A percentile compares a stretch with the other conserved stretches of the same genome.
These are phyloP conservation scores for Candida awuae DNA, from an alignment of 805 yeast species.

Conservation along the genomic window DNA sequence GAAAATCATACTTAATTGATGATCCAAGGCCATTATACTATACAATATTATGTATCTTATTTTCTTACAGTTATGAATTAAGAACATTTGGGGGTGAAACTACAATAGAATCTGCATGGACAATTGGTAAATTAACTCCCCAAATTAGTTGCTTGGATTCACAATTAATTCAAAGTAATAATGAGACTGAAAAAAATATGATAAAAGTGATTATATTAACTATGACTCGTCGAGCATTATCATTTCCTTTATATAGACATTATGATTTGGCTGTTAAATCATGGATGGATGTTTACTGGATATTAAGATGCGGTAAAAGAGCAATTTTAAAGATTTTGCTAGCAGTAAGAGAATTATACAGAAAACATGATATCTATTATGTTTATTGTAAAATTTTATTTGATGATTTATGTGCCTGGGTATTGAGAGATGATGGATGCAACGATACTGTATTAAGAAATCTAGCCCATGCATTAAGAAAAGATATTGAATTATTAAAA, in stretches of 20 bases:
- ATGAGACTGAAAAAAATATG: conserved; percentile 27
- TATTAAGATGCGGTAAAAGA: conserved; percentile 63
- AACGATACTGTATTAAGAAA: conserved; percentile 51
- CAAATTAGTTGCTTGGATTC: conserved; percentile 68
- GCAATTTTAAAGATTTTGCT: conserved; percentile 53
- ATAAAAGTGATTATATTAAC: conserved; percentile 52
- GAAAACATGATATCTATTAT: conserved; percentile 78
- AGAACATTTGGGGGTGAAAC: conserved; percentile 65
- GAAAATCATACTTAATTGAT: conserved; percentile 48
- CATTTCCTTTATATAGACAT: conserved; percentile 74
- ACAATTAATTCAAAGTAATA: conserved; percentile 35
- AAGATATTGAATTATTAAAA: conserved; percentile 30
- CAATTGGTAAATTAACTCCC: conserved; percentile 79
- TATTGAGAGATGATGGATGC: conserved; percentile 47
- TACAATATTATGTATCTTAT: conserved; percentile 58
- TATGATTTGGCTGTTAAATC: conserved; percentile 50
- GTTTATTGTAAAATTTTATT: conserved; percentile 72
- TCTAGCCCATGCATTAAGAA: conserved; percentile 57
- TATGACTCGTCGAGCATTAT: conserved; percentile 61
- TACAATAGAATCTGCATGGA: conserved; percentile 89
- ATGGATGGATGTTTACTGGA: conserved; percentile 68
- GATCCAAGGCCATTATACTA: conserved; percentile 51
- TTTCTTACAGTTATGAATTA: conserved; percentile 66
- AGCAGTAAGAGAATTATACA: conserved; percentile 59
- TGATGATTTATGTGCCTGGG: conserved; percentile 74